Conservation (phyloP, 2,329 filamentous ascomycete species). For the Eutypella sp. region DNA sequence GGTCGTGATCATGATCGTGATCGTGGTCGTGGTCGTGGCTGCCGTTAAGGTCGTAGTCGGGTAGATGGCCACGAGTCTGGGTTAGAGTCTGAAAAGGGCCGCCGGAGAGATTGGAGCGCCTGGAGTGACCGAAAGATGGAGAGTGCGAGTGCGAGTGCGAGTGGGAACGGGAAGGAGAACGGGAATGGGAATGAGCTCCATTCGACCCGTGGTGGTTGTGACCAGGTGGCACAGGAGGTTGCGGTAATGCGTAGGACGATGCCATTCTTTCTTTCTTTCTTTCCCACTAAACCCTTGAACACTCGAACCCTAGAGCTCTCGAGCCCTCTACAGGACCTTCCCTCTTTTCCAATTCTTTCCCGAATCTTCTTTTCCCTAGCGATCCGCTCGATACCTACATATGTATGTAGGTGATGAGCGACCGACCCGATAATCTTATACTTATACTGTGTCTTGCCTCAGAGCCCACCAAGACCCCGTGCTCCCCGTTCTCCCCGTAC, state of each 20-base stretch:
- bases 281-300: too few relatives aligned
- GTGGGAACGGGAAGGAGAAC: conserved; percentile 29
- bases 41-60: conserved; percentile 26
- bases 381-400: too few relatives aligned
- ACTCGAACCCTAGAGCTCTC: too few relatives aligned
- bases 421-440: too few relatives aligned
- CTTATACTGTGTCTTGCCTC: too few relatives aligned
- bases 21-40: conserved; percentile 27
- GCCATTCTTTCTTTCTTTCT: conserved; percentile 36
- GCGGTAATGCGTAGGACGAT: conserved; percentile 50
- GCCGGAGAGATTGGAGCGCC: conserved; percentile 26
- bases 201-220: conserved; percentile 28
- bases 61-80: conserved; percentile 26
- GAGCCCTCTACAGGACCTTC: too few relatives aligned
- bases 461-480: neutral
- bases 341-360: too few relatives aligned
- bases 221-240: conserved; percentile 39
- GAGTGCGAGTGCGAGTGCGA: conserved; percentile 33
- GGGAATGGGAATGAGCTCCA: conserved; percentile 22
- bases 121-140: conserved; percentile 35
- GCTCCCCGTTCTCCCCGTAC: neutral
- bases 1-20: conserved; percentile 26
- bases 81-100: conserved; percentile 22
- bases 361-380: too few relatives aligned
- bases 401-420: too few relatives aligned